Conservation (phyloP, 2,329 filamentous ascomycete species). For the Paecilomyces fulvus region DNA sequence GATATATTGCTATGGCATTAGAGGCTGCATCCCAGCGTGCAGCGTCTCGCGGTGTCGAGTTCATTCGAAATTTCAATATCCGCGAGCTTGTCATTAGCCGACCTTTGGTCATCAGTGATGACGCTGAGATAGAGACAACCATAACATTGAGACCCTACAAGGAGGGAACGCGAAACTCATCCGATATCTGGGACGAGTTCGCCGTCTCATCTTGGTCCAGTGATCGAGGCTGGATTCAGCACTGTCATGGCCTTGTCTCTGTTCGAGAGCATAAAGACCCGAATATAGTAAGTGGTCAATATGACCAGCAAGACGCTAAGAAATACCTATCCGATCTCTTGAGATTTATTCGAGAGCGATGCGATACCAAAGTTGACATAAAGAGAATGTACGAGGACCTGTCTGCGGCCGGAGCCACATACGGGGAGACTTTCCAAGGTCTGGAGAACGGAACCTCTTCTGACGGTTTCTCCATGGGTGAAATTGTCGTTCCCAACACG, state of each 20-base stretch:
- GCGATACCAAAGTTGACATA: constrained; percentile 20
- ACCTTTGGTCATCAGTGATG: too few relatives aligned
- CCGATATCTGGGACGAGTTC: constrained; percentile 20
- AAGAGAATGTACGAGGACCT: constrained; percentile 41
- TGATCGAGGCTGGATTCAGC: constrained; percentile 18
- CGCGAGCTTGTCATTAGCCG: too few relatives aligned
- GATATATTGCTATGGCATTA: constrained; percentile 15
- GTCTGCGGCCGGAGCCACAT: constrained; percentile 39
- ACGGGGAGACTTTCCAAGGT: constrained; percentile 46
- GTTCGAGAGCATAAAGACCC: constrained; percentile 6
- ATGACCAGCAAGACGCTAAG: background rate
- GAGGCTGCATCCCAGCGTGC: constrained; percentile 13
- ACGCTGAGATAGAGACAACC: too few relatives aligned
- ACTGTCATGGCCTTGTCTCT: constrained; percentile 20
- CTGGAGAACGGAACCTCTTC: constrained; percentile 34
- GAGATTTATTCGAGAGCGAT: constrained; percentile 5
- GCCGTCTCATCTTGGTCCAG: constrained; percentile 17
- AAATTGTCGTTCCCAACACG: constrained; percentile 38
- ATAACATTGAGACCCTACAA: too few relatives aligned
- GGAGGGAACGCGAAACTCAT: constrained; percentile 32
- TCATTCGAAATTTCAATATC: background rate
- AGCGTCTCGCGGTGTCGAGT: background rate
- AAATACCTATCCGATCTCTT: background rate
- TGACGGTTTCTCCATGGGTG: constrained; percentile 25
- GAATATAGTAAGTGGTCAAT: background rate